These are phyloP conservation scores for Neurospora cerealis DNA, from an alignment of 495 filamentous ascomycete species.

Conservation along the genomic window DNA sequence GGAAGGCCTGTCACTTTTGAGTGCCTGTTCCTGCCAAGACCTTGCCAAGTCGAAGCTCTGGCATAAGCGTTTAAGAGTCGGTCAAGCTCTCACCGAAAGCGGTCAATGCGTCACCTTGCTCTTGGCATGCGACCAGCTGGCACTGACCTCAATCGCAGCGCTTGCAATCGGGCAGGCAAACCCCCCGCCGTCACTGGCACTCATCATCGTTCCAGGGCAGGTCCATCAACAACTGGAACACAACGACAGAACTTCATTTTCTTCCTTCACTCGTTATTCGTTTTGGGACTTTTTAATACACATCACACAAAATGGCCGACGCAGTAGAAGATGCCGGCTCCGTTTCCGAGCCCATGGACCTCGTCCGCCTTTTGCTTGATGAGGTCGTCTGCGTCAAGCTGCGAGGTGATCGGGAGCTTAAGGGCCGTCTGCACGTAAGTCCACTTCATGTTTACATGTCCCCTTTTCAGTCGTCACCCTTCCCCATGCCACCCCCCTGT, in stretches of 20 bases:
- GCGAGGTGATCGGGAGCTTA: slow-evolving; percentile 87
- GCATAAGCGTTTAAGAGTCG: neutral
- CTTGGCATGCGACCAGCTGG: neutral
- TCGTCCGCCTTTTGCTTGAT: slow-evolving; percentile 87
- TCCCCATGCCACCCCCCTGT: neutral
- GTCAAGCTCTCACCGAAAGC: neutral
- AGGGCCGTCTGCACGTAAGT: slow-evolving; percentile 85
- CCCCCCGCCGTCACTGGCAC: neutral
- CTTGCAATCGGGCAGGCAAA: neutral
- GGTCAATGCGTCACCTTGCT: neutral
- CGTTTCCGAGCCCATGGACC: slow-evolving; percentile 82
- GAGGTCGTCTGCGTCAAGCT: slow-evolving; percentile 97
- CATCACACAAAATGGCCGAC: slow-evolving; percentile 51
- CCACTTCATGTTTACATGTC: neutral
- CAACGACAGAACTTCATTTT: neutral
- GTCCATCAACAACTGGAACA: neutral
- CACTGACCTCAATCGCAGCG: neutral
- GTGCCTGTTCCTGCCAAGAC: neutral
- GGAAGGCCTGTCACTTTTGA: neutral
- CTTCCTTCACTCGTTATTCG: neutral
- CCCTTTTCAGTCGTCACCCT: neutral
- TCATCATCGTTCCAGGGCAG: neutral
- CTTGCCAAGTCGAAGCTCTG: neutral
- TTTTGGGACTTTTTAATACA: neutral
- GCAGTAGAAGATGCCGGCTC: slow-evolving; percentile 53